Evolutionary conservation across 169 alveolate genomes (phyloP), one percentile per base, ranked within the genome.

Genomic region (Babesia bovis): DNA sequence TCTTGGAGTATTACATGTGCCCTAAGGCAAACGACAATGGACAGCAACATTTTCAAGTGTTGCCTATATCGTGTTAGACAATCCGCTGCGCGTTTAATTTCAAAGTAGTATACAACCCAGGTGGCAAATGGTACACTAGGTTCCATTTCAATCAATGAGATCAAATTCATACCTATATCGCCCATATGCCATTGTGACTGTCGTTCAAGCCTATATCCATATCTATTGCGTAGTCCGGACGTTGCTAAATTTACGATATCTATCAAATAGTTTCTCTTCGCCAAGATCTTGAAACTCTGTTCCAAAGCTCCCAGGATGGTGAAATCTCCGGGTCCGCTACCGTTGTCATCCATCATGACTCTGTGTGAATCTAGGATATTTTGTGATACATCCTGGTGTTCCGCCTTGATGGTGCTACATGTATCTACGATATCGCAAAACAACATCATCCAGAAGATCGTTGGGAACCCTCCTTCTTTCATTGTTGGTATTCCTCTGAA

Each of bases 401-500:
- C 50, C 17, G 4, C 23, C 4, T 65, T 32, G 44, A 26, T 23
- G 23, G n/a, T 19, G 6, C 9, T 26, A 12, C 49, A 5, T 0
- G 76, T 70, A 55, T 78, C 87, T 23, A 78, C 51, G 15, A 56
- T 51, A 56, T 78, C 71, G 70, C 87, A 67, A 60, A 78, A 90
- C 30, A 94, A 83, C 61, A 92, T 75, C 93, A 92, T 89, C 97
- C 97, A 94, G 26, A 91, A 83, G 42, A 94, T 91, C 41, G 95
- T 84, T 15, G 97, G 97, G 30, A 94, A 90, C 35, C 97, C 97
- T 2, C 97, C 97, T 63, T 92, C 96, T 58, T 87, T 91, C 92
- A 91, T 92, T 25, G 93, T 84, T 28, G 97, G 97, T 19, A 94
- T 61, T 3, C 90, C 84, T 47, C 97, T 82, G 21, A 85, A 84